Base-by-base conservation (phyloP, 148 eudicot species). In the Hydrangea macrophylla region DNA sequence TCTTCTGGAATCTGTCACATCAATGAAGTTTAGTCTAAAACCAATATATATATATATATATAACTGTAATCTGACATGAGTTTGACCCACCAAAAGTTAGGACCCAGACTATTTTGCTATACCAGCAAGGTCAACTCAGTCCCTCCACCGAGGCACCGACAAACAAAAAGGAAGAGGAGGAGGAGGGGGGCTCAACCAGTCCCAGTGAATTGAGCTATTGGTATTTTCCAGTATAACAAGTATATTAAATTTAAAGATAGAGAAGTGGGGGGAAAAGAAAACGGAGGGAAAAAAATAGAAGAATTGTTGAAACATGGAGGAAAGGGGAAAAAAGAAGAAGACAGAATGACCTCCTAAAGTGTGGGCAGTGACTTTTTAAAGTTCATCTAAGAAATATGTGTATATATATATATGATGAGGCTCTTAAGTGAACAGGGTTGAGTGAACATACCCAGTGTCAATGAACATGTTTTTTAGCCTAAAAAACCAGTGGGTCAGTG, bases 1-100 rank as follows among this genome's bases (percentile, higher is more conserved):
- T 91, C 99, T 75, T 95, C 99, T 31, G 99, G 99, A 64, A 95
- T 84, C 99, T 95, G 85, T 23, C 26, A 25, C 10, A 9, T 18
- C 20, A 23, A 22, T 58, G n/a, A 73, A 45, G 50, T 48, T 26
- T 44, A 27, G 60, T 67, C 62, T 54, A 55, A 31, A 55, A 67
- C 22, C 13, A 32, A 12, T n/a, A 48, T 25, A 12, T 0, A 32
- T 51, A 40, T n/a, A n/a, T n/a, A n/a, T 44, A 54, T 8, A 25
- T 9, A 10, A 11, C 22, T 15, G 24, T 13, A 35, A 13, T 44
- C 17, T 44, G 51, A 5, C 8, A 20, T 3, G 4, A 53, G 8
- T 18, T 30, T 17, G 24, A 54, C 31, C 42, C 31, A 54, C 18
- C 31, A 17, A 25, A 55, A 20, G 13, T 12, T 25, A 51, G 13